A percentile compares a stretch with the other conserved stretches of the same genome.
Conservation (phyloP, 202 grass and related monocot genomes). For the Cymbopogon flexuosus region DNA sequence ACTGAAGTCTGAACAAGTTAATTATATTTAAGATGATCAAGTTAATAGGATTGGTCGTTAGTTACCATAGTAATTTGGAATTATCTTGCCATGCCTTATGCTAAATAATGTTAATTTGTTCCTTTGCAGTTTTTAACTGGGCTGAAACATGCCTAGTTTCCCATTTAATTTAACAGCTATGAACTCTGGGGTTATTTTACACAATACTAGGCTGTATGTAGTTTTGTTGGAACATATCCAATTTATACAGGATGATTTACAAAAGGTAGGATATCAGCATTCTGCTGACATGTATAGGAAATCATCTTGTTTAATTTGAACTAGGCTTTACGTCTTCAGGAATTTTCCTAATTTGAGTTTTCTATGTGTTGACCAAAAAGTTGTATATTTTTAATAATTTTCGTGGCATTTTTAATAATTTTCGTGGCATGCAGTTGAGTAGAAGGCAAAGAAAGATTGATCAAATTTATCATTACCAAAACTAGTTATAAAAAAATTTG, state of each 20-base stretch:
- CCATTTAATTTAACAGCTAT: background rate
- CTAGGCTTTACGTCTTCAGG: background rate
- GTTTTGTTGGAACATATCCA: background rate
- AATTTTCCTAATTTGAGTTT: conserved; percentile 19
- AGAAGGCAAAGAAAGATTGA: conserved; percentile 8
- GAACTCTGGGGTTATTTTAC: background rate
- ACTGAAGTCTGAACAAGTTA: background rate
- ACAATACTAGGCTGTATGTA: background rate
- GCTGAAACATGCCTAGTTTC: conserved; percentile 9
- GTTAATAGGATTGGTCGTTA: background rate
- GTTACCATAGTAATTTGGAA: conserved; percentile 15
- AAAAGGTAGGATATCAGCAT: background rate
- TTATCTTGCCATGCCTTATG: background rate
- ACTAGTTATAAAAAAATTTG: background rate
- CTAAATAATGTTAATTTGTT: conserved; percentile 10
- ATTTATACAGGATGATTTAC: conserved; percentile 9
- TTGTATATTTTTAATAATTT: background rate
- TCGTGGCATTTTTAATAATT: too few species aligned
- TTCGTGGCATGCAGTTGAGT: background rate
- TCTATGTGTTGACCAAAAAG: background rate
- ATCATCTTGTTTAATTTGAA: background rate
- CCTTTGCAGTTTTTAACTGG: background rate
- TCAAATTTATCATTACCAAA: background rate
- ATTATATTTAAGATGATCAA: background rate
- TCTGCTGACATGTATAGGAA: background rate